These are phyloP conservation scores for Malassezia sympodialis DNA, from an alignment of 1,284 basidiomycete genomes.

Conservation along the genomic window DNA sequence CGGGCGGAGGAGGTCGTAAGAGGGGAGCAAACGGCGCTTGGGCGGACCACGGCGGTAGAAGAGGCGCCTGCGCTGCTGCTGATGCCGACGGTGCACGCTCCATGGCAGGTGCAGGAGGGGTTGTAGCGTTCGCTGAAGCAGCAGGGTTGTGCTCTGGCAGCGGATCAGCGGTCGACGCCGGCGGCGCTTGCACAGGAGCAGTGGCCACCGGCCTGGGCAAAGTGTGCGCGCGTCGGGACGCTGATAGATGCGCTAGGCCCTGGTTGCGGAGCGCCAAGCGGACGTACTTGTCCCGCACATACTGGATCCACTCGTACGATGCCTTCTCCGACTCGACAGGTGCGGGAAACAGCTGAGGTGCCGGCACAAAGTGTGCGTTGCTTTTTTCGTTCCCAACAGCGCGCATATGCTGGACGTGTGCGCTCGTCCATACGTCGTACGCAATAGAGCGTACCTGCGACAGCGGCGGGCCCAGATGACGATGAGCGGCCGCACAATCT, in stretches of 20 bases:
- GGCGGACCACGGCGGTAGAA: too few relatives aligned
- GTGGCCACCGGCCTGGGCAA: background rate
- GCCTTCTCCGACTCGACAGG: conserved; percentile 66
- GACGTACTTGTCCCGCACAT: conserved; percentile 35
- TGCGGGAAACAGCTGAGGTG: conserved; percentile 64
- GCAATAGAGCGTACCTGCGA: conserved; percentile 64
- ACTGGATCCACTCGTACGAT: conserved; percentile 65
- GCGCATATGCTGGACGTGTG: conserved; percentile 68
- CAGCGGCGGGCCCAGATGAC: conserved; percentile 66
- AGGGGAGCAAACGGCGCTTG: too few relatives aligned
- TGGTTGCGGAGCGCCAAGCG: background rate
- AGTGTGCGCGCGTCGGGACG: too few relatives aligned
- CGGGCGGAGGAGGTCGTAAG: too few relatives aligned
- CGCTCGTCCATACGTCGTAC: conserved; percentile 71
- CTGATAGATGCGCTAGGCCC: background rate
- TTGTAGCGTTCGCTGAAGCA: too few relatives aligned
- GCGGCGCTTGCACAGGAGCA: background rate
- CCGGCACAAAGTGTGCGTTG: conserved; percentile 63
- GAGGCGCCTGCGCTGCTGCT: too few relatives aligned
- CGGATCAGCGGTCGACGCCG: too few relatives aligned
- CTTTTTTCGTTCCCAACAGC: conserved; percentile 65
- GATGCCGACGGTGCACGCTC: too few relatives aligned
- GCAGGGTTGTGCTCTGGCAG: too few relatives aligned
- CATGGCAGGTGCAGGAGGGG: too few relatives aligned
- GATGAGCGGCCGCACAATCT: conserved; percentile 71